Evolutionary conservation across 116 monocot species (phyloP).

Genomic region (Phalaenopsis hybrid): DNA sequence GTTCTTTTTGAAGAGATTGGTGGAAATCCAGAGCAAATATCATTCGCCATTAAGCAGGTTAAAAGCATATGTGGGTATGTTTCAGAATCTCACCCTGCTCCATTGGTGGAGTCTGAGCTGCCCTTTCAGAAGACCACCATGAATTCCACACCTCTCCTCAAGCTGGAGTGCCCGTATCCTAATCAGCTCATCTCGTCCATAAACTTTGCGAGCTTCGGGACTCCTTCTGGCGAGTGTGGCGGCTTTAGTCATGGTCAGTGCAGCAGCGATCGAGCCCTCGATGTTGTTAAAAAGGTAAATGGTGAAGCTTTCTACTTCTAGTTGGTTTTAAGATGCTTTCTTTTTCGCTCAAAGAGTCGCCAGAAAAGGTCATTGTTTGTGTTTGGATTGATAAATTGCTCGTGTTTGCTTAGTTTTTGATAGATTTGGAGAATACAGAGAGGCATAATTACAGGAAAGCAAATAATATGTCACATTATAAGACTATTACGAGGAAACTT

Average conservation of each 20-base stretch:
- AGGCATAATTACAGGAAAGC: no score
- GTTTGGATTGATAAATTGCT: no score
- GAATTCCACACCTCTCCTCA: constrained; percentile 27
- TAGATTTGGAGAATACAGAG: no score
- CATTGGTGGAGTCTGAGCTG: constrained; percentile 27
- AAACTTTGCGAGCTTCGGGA: constrained; percentile 76
- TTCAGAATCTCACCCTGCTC: constrained; percentile 64
- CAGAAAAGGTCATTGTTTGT: no score
- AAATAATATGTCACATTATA: no score
- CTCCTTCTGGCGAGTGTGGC: constrained; percentile 53
- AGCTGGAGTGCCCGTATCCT: constrained; percentile 51
- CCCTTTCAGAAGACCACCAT: constrained; percentile 8
- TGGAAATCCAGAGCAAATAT: constrained; percentile 58
- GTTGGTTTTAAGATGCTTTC: no score
- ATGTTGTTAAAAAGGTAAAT: constrained; percentile 50
- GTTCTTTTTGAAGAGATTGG: constrained; percentile 68
- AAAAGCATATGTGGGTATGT: constrained; percentile 66
- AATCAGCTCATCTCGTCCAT: constrained; percentile 50
- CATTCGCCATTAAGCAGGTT: constrained; percentile 45
- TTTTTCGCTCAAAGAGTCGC: no score
- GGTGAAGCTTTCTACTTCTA: no score
- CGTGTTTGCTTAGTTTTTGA: no score
- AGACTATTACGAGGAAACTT: no score
- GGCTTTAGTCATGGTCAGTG: constrained; percentile 59
- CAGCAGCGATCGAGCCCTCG: constrained; percentile 33